phyloP scores from a whole-genome alignment of 805 yeast species.

The Candida chilensis region DNA sequence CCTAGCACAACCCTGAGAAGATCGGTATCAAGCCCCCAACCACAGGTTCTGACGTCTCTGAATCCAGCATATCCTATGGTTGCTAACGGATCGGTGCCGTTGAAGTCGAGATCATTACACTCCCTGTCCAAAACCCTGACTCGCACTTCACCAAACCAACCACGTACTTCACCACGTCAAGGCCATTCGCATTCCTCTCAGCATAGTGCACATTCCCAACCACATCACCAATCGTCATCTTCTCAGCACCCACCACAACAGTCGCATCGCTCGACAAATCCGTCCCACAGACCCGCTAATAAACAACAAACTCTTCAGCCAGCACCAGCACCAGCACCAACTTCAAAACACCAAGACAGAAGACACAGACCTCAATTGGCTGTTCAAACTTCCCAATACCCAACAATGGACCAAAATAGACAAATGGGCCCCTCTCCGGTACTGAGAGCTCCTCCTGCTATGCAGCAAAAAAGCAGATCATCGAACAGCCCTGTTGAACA shows the following conservation, averaged over 20 bases:
- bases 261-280: conserved; percentile 1
- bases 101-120: conserved; percentile 3
- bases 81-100: conserved; percentile 1
- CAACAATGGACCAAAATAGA: no score
- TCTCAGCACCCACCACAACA: not conserved
- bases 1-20: no score
- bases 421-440: no score
- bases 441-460: no score
- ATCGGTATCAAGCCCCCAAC: no score
- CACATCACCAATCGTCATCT: not conserved
- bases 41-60: no score
- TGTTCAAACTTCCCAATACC: no score
- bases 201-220: conserved; percentile 1
- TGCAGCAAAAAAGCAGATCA: no score
- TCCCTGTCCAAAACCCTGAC: no score
- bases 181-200: conserved; percentile 3
- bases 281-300: conserved; percentile 4
- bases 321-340: conserved; percentile 2
- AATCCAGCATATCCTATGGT: no score
- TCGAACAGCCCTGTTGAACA: no score
- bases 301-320: not conserved
- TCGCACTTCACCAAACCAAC: not conserved
- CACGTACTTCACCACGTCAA: conserved; percentile 4
- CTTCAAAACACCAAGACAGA: conserved; percentile 11
- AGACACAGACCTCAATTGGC: conserved; percentile 18